Conservation (phyloP, 345 rosid genomes). For the Chamaenerion angustifolium region DNA sequence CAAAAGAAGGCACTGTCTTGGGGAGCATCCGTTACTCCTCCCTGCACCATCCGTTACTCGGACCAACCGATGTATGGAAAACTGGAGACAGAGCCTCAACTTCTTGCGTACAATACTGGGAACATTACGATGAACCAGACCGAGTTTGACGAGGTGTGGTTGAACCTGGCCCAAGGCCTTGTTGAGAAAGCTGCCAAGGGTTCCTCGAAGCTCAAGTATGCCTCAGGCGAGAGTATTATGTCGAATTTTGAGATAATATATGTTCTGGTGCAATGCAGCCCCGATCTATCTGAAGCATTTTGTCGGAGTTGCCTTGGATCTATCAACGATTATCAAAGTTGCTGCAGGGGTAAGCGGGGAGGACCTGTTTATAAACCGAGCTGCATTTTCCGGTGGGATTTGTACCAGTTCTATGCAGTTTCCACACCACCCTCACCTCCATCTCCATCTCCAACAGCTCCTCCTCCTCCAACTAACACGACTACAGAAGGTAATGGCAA, state of each 20-base stretch:
- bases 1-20: constrained; percentile 23
- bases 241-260: constrained; percentile 11
- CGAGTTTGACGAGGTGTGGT: constrained; percentile 19
- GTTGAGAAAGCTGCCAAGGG: constrained; percentile 14
- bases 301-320: constrained; percentile 18
- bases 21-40: constrained; percentile 8
- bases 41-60: constrained; percentile 30
- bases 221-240: constrained; percentile 14
- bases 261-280: constrained; percentile 36
- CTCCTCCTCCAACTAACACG: background rate
- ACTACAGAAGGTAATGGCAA: background rate
- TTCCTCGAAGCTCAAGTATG: constrained; percentile 20
- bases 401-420: constrained; percentile 21
- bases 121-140: constrained; percentile 8
- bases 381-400: constrained; percentile 37
- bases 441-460: background rate
- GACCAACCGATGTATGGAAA: constrained; percentile 12
- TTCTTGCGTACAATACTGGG: background rate
- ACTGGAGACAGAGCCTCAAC: constrained; percentile 11
- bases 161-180: constrained; percentile 11
- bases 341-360: constrained; percentile 21
- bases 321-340: constrained; percentile 3
- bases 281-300: constrained; percentile 26
- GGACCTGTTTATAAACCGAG: constrained; percentile 25
- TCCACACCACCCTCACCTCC: constrained; percentile 10